These are phyloP conservation scores for Monosporascus sp. DNA, from an alignment of 2,329 filamentous ascomycete genomes.

Conservation along the genomic window DNA sequence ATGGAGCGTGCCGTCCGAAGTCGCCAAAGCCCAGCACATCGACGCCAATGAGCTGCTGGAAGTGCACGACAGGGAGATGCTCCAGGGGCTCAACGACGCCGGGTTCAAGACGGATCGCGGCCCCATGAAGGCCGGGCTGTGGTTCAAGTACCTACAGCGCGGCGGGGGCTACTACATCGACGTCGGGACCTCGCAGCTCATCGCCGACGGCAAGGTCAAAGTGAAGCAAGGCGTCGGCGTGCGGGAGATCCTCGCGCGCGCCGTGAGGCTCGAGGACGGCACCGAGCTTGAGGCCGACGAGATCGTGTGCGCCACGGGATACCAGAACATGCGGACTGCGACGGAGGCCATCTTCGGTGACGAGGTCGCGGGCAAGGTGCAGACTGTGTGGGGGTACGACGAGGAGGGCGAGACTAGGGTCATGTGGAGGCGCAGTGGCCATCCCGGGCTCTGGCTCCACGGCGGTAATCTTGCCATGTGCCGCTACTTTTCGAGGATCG, in stretches of 20 bases:
- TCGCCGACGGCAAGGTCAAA: conserved; percentile 52
- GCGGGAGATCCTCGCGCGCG: conserved; percentile 34
- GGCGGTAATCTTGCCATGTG: conserved; percentile 60
- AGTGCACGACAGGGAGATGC: conserved; percentile 28
- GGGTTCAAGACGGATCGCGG: conserved; percentile 56
- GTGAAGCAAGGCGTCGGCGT: conserved; percentile 47
- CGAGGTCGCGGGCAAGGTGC: conserved; percentile 50
- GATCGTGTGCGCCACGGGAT: conserved; percentile 50
- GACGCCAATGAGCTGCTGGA: conserved; percentile 33
- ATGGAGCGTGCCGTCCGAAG: conserved; percentile 51
- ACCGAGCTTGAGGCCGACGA: conserved; percentile 46
- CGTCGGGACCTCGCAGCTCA: conserved; percentile 46
- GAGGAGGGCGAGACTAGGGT: conserved; percentile 48
- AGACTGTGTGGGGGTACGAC: conserved; percentile 59
- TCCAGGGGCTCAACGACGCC: conserved; percentile 46
- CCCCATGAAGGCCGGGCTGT: conserved; percentile 47
- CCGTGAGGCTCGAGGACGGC: conserved; percentile 42
- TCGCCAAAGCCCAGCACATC: conserved; percentile 55
- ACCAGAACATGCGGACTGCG: conserved; percentile 62
- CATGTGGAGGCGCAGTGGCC: conserved; percentile 55
- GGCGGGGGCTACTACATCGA: conserved; percentile 59
- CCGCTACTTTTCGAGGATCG: conserved; percentile 50
- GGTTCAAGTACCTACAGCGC: conserved; percentile 54
- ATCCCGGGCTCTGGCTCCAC: conserved; percentile 61
- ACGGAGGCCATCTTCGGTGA: conserved; percentile 58